phyloP scores from a whole-genome alignment of 1,139 yeast genomes.

The Candida frijolesensis region DNA sequence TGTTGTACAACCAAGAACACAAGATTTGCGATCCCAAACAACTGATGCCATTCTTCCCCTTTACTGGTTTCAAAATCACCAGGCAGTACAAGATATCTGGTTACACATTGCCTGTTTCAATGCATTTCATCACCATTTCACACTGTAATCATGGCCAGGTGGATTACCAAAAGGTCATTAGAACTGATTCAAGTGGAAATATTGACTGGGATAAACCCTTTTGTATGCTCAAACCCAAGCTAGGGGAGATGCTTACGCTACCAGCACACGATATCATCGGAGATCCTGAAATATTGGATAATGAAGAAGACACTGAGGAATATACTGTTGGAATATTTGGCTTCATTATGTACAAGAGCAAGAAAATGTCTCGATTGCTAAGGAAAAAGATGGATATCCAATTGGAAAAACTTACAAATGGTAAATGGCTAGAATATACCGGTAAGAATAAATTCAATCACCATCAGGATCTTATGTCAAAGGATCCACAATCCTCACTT shows the following conservation, averaged over 20 bases:
- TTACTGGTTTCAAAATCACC: conserved; percentile 62
- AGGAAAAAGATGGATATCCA: conserved; percentile 23
- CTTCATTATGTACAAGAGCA: conserved; percentile 9
- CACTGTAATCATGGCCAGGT: conserved; percentile 60
- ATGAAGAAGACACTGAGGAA: conserved; percentile 5
- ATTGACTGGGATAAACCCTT: conserved; percentile 57
- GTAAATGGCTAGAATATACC: conserved; percentile 27
- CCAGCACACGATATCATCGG: conserved; percentile 16
- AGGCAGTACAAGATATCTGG: conserved; percentile 51
- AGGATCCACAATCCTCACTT: conserved; percentile 27
- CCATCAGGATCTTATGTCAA: conserved; percentile 21
- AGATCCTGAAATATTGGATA: conserved; percentile 8
- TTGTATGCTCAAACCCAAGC: conserved; percentile 43
- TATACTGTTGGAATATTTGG: conserved; percentile 10
- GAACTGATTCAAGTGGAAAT: conserved; percentile 38
- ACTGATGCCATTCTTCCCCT: conserved; percentile 34
- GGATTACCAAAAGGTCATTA: conserved; percentile 44
- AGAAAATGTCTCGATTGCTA: conserved; percentile 13
- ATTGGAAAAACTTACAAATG: conserved; percentile 25
- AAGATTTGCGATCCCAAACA: conserved; percentile 38
- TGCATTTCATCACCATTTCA: conserved; percentile 50
- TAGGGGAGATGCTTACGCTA: conserved; percentile 18
- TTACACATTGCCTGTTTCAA: conserved; percentile 35
- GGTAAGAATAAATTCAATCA: conserved; percentile 25
- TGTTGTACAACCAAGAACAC: conserved; percentile 24